A percentile compares a stretch with the other conserved stretches of the same genome.
phyloP scores from a whole-genome alignment of 2,329 filamentous ascomycete genomes.

The Calonectria pseudoturangicola region DNA sequence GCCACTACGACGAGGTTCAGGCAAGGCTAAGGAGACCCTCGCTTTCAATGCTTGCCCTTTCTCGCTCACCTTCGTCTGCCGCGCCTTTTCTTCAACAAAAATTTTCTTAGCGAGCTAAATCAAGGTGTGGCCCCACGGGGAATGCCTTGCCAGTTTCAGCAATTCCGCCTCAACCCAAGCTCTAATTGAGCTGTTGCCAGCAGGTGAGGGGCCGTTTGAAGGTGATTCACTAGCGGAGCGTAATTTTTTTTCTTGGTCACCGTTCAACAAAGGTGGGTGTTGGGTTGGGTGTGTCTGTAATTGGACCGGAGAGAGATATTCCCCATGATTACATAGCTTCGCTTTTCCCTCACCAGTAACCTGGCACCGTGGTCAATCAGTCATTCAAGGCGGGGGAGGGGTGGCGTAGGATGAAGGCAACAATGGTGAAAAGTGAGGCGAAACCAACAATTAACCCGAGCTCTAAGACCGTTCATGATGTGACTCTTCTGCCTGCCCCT shows the following conservation, averaged over 20 bases:
- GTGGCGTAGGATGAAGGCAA: slow-evolving; percentile 28
- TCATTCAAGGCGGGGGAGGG: slow-evolving; percentile 1
- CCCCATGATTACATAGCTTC: slow-evolving; percentile 21
- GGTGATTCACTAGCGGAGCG: slow-evolving; percentile 25
- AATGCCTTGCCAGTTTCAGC: slow-evolving; percentile 26
- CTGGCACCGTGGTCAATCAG: slow-evolving; percentile 9
- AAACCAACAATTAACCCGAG: slow-evolving; percentile 20
- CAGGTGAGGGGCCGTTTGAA: slow-evolving; percentile 25
- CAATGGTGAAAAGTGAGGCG: slow-evolving; percentile 29
- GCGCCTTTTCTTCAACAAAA: slow-evolving; percentile 27
- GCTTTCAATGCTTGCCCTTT: slow-evolving; percentile 8
- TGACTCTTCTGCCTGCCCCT: slow-evolving; percentile 30
- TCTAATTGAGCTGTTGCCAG: slow-evolving; percentile 3
- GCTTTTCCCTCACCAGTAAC: slow-evolving; percentile 26
- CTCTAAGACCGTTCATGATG: slow-evolving; percentile 11
- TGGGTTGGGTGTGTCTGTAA: slow-evolving; percentile 30
- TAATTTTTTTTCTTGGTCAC: slow-evolving; percentile 19
- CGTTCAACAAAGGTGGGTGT: slow-evolving; percentile 29
- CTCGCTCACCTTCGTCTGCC: slow-evolving; percentile 22
- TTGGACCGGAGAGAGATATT: slow-evolving; percentile 24
- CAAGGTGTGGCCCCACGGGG: slow-evolving; percentile 22
- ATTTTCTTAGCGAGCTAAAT: slow-evolving; percentile 14
- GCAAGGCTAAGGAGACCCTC: slow-evolving; percentile 30
- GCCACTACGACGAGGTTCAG: slow-evolving; percentile 35
- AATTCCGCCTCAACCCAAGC: slow-evolving; percentile 29